A percentile compares a stretch with the other conserved stretches of the same genome.
Conservation (phyloP, 306 rosid genomes). For the Argentina anserina region DNA sequence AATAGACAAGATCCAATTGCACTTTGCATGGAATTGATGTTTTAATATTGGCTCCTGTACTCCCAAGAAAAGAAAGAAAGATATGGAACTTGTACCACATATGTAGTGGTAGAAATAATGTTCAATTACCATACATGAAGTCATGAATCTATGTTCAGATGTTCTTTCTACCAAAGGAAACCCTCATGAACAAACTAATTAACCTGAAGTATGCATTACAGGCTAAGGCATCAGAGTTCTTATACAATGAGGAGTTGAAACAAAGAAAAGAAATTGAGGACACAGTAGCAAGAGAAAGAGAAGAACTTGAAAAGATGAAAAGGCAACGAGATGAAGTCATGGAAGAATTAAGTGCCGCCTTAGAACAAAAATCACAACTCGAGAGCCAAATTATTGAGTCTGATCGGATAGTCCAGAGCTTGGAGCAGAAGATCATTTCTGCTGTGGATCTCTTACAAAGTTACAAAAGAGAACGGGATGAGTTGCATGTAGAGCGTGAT, state of each 20-base stretch:
- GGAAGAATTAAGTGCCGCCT: constrained; percentile 50
- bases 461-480: constrained; percentile 59
- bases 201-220: constrained; percentile 25
- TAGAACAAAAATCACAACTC: constrained; percentile 40
- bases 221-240: constrained; percentile 50
- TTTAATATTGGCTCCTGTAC: neutral
- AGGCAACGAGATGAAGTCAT: constrained; percentile 35
- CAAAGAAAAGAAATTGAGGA: constrained; percentile 63
- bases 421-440: constrained; percentile 51
- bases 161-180: neutral
- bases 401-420: constrained; percentile 37
- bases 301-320: constrained; percentile 44
- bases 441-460: constrained; percentile 44
- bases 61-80: neutral
- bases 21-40: neutral
- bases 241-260: constrained; percentile 48
- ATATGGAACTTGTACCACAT: constrained; percentile 7
- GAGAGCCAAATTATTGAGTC: constrained; percentile 55
- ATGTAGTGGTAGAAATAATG: neutral
- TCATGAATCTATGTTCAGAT: neutral
- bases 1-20: neutral
- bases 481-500: constrained; percentile 53
- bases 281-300: constrained; percentile 43
- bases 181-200: neutral
- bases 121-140: constrained; percentile 14